These are phyloP conservation scores for Suzukiozyma palmioleophila DNA, from an alignment of 1,139 yeast species.

Conservation along the genomic window DNA sequence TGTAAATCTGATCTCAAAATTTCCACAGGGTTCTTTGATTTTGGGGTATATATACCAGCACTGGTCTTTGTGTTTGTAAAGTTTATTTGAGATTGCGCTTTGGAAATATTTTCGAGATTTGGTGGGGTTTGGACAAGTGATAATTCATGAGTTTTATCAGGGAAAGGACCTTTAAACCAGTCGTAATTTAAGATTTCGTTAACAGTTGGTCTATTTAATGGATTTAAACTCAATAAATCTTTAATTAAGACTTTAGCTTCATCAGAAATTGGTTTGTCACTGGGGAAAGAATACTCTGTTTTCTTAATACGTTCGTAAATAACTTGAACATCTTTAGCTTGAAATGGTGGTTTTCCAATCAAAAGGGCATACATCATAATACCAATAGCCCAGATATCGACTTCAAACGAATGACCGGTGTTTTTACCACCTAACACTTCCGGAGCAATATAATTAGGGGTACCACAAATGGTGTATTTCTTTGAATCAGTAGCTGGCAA, in stretches of 20 bases:
- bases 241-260: constrained; percentile 71
- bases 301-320: constrained; percentile 89
- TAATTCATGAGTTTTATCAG: constrained; percentile 60
- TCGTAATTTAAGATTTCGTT: constrained; percentile 76
- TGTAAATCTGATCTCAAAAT: constrained; percentile 67
- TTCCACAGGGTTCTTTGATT: constrained; percentile 59
- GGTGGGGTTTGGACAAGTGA: constrained; percentile 60
- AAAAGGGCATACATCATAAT: constrained; percentile 90
- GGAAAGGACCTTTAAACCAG: constrained; percentile 86
- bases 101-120: constrained; percentile 49
- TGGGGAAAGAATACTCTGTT: constrained; percentile 79
- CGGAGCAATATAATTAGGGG: constrained; percentile 97
- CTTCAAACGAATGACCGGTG: constrained; percentile 89
- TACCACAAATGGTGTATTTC: constrained; percentile 92
- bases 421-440: constrained; percentile 88
- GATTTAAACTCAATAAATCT: constrained; percentile 73
- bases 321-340: constrained; percentile 88
- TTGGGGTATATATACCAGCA: constrained; percentile 60
- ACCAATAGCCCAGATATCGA: constrained; percentile 96
- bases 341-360: constrained; percentile 95
- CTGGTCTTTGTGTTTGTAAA: constrained; percentile 61
- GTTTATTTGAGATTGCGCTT: constrained; percentile 64
- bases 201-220: constrained; percentile 75
- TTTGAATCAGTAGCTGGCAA: constrained; percentile 64
- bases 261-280: constrained; percentile 60